Conservation (phyloP, 163 green algal species). For the Trebouxia gelatinosa region DNA sequence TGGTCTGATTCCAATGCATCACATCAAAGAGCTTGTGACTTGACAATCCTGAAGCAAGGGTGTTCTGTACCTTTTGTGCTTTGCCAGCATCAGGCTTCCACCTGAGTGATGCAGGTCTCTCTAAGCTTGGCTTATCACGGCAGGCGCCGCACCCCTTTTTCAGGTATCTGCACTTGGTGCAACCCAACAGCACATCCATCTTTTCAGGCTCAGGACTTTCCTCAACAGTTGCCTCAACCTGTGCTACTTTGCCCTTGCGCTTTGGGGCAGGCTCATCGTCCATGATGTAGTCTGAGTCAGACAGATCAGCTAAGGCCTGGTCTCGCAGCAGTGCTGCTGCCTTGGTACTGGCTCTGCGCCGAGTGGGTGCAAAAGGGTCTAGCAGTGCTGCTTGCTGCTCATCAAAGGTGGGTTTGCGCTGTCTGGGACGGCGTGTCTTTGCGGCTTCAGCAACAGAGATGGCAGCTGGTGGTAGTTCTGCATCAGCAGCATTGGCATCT, state of each 20-base stretch:
- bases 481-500: not conserved
- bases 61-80: constrained; percentile 43
- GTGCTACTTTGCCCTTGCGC: too few species aligned
- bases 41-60: too few species aligned
- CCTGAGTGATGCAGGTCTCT: constrained; percentile 37
- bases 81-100: constrained; percentile 44
- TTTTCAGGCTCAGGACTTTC: constrained; percentile 14
- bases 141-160: constrained; percentile 50
- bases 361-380: too few species aligned
- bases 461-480: not conserved
- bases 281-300: too few species aligned
- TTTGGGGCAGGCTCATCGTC: too few species aligned
- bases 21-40: too few species aligned
- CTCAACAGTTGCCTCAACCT: too few species aligned
- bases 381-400: too few species aligned
- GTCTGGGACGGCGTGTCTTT: not conserved
- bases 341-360: too few species aligned
- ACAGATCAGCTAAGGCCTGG: too few species aligned
- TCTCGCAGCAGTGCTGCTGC: too few species aligned
- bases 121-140: constrained; percentile 42
- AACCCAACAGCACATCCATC: constrained; percentile 35
- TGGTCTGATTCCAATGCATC: too few species aligned
- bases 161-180: constrained; percentile 59
- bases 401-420: not conserved
- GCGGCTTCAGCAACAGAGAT: constrained; percentile 15